phyloP scores from a whole-genome alignment of 305 asterid species.

The Fraxinus xanthoxyloides region DNA sequence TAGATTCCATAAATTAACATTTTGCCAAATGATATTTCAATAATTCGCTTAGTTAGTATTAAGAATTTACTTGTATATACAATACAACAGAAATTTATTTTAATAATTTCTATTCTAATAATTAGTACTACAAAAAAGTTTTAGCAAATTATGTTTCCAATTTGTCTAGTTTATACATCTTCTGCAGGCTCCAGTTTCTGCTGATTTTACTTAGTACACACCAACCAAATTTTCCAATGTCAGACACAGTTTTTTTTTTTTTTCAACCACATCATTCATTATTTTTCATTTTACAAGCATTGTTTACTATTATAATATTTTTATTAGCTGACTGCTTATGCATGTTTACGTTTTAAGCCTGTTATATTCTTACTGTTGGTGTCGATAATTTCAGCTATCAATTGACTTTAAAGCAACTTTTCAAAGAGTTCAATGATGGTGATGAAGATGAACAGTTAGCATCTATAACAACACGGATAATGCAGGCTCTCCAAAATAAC shows the following conservation, averaged over 20 bases:
- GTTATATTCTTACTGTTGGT: constrained; percentile 15
- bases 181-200: neutral
- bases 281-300: neutral
- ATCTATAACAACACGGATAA: constrained; percentile 65
- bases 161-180: neutral
- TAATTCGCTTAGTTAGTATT: neutral
- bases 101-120: neutral
- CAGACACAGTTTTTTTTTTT: neutral
- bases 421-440: constrained; percentile 53
- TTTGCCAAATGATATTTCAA: neutral
- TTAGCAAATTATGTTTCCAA: neutral
- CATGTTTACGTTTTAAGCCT: constrained; percentile 1
- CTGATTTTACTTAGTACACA: neutral
- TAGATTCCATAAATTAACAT: neutral
- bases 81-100: neutral
- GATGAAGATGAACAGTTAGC: constrained; percentile 66
- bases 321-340: constrained; percentile 1
- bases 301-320: neutral
- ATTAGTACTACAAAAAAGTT: neutral
- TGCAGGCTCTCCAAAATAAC: constrained; percentile 91
- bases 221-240: neutral
- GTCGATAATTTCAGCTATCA: constrained; percentile 66
- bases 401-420: constrained; percentile 79
- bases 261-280: neutral
- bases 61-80: neutral